Evolutionary conservation across 495 filamentous ascomycete genomes (phyloP), one percentile per base, ranked within the genome.

Genomic region (Acidomyces sp.): DNA sequence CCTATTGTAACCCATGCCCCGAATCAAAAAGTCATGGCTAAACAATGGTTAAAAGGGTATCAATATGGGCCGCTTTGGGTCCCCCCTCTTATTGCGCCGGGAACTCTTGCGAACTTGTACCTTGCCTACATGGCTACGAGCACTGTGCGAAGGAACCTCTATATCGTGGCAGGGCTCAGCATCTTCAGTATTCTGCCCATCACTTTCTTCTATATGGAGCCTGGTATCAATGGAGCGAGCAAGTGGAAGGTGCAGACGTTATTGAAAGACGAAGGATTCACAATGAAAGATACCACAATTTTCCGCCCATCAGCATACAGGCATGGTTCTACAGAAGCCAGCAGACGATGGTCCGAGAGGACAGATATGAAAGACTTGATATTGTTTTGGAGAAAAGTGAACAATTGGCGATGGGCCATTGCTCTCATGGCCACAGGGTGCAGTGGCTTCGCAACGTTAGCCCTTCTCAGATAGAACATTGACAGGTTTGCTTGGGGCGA

Each of bases 221-320:
- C 51, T 0, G 45, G 45, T 24, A 49, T 59, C 24, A 59, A 59
- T 30, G 55, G 55, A 6, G 45, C 55, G 7, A 45, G 12, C 11
- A 59, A 59, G 34, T 59, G 55, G 53, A 56, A 56, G 43, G 55
- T 54, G 9, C 51, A 56, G 43, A 29, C 40, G 26, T 30, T 59
- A 20, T 38, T 59, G 41, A 42, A 48, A 22, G 55, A 58, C 30
- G 52, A 58, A 19, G 55, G 49, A 1, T 53, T 53, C 41, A 19
- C 30, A 4, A 43, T 58, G 46, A 18, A 33, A 20, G 49, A 51
- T n/a, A 47, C 48, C 22, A 43, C 20, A 9, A 26, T 47, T 25
- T 26, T 32, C 10, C 25, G 44, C 13, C 54, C 54, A 21, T 47
- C 41, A 1, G 42, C 45, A 24, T 15, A 41, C 21, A 30, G 34